Evolutionary conservation across 208 protist genomes (phyloP).

Genomic region (Herpetomonas tarakana): DNA sequence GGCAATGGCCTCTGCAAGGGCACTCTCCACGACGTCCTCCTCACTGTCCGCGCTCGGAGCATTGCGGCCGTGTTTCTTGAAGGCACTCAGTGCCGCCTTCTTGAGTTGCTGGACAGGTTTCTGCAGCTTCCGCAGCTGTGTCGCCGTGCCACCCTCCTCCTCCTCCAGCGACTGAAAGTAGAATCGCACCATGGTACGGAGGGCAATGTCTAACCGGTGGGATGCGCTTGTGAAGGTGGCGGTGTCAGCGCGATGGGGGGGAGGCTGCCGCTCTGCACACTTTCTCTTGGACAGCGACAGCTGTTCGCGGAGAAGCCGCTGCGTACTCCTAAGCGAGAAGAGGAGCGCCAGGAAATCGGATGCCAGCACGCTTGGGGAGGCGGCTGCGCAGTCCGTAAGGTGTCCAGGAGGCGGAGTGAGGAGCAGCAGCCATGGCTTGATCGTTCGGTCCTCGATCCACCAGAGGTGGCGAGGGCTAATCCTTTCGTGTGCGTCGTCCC

Average conservation of each 20-base stretch:
- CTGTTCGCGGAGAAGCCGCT: background rate
- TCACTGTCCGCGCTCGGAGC: background rate
- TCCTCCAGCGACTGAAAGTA: background rate
- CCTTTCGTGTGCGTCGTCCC: background rate
- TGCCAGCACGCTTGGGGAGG: too few relatives aligned
- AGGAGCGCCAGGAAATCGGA: background rate
- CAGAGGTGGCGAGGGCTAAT: background rate
- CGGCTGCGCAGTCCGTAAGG: too few relatives aligned
- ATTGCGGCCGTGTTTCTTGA: background rate
- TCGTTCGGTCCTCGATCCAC: too few relatives aligned
- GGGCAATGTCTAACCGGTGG: background rate
- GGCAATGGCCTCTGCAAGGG: too few relatives aligned
- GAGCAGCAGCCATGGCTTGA: too few relatives aligned
- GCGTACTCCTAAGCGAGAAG: background rate
- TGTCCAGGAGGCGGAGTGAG: too few relatives aligned
- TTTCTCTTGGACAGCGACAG: too few relatives aligned
- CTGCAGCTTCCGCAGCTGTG: background rate
- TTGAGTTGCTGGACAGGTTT: background rate
- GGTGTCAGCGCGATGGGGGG: background rate
- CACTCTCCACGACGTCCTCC: background rate
- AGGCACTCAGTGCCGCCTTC: background rate
- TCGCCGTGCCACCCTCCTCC: background rate
- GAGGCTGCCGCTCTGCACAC: too few relatives aligned
- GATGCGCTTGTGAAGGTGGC: conserved; percentile 1
- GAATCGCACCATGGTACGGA: background rate